Evolutionary conservation across 352 stramenopile species (phyloP), one percentile per base, ranked within the genome.

Genomic region (Globisporangium radiosum): DNA sequence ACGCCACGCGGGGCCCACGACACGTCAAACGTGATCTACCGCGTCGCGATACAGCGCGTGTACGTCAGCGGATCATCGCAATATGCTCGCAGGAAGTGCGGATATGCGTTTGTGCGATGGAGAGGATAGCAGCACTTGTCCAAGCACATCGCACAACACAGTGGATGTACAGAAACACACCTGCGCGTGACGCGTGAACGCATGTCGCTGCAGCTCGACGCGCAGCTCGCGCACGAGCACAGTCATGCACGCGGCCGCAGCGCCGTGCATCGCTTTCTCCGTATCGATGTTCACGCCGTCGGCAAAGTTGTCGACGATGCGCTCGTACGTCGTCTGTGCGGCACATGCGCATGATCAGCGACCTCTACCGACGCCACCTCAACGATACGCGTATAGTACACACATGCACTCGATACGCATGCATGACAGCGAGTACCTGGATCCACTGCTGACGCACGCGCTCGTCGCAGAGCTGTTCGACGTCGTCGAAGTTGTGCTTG

Each of bases 201-300:
- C 56, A 40, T 88, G 73, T 33, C 62, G 56, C 51, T 74, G 15
- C 5, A 94, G 69, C 49, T 87, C 78, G 0, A 59, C 52, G 5
- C 84, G 84, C n/a, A 94, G 60, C 54, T 94, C 84, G 0, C 63
- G 64, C 14, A 94, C 73, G 11, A 94, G 72, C 36, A 54, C 56
- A 1, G 64, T 78, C 39, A 87, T 72, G 38, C 81, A 94, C 44
- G 65, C 54, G 8, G 80, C 73, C 0, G 63, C 61, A 1, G 58
- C 48, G 2, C 78, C 78, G 15, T 73, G 59, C 68, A 90, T 82
- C 15, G 79, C 60, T 39, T 81, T 86, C 57, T 94, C 84, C 14
- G 75, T 94, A 59, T 94, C 84, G 44, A 94, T 89, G 52, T 94
- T 94, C 47, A 94, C 81, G 8, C 84, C 84, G 52, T 94, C 84